Conservation (phyloP, 495 filamentous ascomycete genomes). For the Talaromyces ruber region DNA sequence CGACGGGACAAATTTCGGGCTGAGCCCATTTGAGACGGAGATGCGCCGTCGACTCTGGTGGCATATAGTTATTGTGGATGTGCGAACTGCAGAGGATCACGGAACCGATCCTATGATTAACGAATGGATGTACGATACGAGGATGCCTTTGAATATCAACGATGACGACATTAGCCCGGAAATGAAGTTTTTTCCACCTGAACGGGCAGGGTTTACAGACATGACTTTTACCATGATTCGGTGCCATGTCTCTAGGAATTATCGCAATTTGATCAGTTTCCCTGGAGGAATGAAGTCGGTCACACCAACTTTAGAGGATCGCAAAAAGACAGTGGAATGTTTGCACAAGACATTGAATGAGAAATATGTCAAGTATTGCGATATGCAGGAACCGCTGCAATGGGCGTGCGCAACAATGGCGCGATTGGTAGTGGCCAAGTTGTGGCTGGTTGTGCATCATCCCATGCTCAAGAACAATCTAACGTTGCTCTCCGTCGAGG, state of each 20-base stretch:
- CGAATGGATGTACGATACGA: slow-evolving; percentile 63
- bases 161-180: slow-evolving; percentile 65
- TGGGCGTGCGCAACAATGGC: slow-evolving; percentile 66
- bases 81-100: slow-evolving; percentile 73
- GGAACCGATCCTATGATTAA: slow-evolving; percentile 70
- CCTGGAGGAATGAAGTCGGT: slow-evolving; percentile 11
- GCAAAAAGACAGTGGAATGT: slow-evolving; percentile 53
- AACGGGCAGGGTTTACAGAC: slow-evolving; percentile 58
- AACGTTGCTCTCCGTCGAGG: slow-evolving; percentile 40
- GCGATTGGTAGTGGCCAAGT: slow-evolving; percentile 58
- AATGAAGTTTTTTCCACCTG: slow-evolving; percentile 48
- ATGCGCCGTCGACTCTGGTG: slow-evolving; percentile 82
- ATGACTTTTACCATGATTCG: slow-evolving; percentile 72
- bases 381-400: slow-evolving; percentile 52
- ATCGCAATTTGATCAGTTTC: slow-evolving; percentile 32
- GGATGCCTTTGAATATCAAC: slow-evolving; percentile 69
- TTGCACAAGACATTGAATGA: slow-evolving; percentile 56
- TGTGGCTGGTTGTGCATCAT: slow-evolving; percentile 57
- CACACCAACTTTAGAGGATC: slow-evolving; percentile 38
- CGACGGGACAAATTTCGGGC: slow-evolving; percentile 63
- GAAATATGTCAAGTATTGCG: slow-evolving; percentile 55
- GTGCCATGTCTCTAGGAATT: slow-evolving; percentile 46
- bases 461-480: slow-evolving; percentile 39
- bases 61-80: slow-evolving; percentile 69
- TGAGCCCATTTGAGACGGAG: slow-evolving; percentile 73